These are phyloP conservation scores for Alternaria rosae DNA, from an alignment of 2,329 filamentous ascomycete species.

Conservation along the genomic window DNA sequence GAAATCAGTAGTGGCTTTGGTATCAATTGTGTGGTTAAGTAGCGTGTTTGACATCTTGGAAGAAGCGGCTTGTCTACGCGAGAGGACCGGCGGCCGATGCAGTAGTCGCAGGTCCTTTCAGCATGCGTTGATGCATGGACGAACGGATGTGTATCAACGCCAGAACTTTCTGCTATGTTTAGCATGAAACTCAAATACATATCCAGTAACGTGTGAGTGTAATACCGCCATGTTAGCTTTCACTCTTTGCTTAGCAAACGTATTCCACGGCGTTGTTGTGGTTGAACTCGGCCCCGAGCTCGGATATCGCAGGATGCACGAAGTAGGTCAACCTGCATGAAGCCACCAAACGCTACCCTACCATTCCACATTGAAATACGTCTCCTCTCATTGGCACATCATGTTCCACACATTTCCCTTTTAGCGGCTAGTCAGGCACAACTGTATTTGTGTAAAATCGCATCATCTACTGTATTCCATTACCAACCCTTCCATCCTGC, in stretches of 20 bases:
- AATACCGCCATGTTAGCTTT: neutral
- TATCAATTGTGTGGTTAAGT: neutral
- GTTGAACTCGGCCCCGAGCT: neutral
- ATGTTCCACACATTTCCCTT: neutral
- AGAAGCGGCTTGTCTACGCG: neutral
- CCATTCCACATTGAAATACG: no score
- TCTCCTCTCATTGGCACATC: no score
- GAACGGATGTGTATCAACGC: neutral
- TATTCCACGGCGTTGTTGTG: no score
- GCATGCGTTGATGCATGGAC: neutral
- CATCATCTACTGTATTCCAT: neutral
- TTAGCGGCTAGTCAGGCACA: conserved; percentile 2
- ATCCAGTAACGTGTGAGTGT: neutral
- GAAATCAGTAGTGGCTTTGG: no score
- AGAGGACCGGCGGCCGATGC: neutral
- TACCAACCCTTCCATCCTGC: neutral
- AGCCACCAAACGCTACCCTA: no score
- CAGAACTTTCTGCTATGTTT: neutral
- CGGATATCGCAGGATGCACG: neutral
- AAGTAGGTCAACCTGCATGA: neutral
- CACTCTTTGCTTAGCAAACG: no score
- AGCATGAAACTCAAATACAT: neutral
- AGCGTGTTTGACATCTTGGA: neutral
- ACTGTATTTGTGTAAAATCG: neutral
- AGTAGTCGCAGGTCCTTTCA: neutral